Base-by-base conservation (phyloP, 331 rosid genomes). In the Ulmus americana region DNA sequence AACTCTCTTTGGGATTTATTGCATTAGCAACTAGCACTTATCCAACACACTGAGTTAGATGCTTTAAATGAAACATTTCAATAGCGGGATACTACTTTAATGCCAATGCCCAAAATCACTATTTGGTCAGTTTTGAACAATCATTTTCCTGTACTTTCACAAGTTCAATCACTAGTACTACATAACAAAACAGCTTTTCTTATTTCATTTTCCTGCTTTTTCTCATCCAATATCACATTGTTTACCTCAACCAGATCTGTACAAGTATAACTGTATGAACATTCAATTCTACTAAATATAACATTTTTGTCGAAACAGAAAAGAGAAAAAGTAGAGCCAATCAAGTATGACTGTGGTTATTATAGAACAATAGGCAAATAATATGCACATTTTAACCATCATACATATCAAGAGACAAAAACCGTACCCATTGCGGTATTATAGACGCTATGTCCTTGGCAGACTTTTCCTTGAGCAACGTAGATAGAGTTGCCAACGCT, bases 381-480 rank as follows among this genome's bases (percentile, higher is more conserved):
- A 39, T 48, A 45, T 10, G 16, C 13, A 46, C 5, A 20, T 39
- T 41, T 51, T 22, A 61, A 55, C 35, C 35, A 28, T 28, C 5
- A 16, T 45, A 18, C 14, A 22, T 12, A 51, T 40, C 39, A 35
- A 64, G 65, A 60, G 67, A 53, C 28, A 64, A 55, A 68, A 66
- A 64, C 59, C 39, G n/a, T 88, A 92, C 97, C 96, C 97, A 92
- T 70, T 88, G 97, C 42, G 97, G 95, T 80, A 88, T 80, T 63
- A 86, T 78, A 16, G 82, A 78, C 44, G 72, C 75, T 45, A 78
- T 70, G 61, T 86, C 97, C 81, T 80, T 88, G 15, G 81, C 59
- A 47, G 94, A 78, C 76, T 78, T 88, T 68, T 89, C 81, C 83
- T 88, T 83, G 69, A 88, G 78, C 75, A 86, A 75, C 8, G 53